Percentiles rank a stretch among this genome's conserved stretches.
These are phyloP conservation scores for Mycena venus DNA, from an alignment of 768 basidiomycete genomes.

Conservation along the genomic window DNA sequence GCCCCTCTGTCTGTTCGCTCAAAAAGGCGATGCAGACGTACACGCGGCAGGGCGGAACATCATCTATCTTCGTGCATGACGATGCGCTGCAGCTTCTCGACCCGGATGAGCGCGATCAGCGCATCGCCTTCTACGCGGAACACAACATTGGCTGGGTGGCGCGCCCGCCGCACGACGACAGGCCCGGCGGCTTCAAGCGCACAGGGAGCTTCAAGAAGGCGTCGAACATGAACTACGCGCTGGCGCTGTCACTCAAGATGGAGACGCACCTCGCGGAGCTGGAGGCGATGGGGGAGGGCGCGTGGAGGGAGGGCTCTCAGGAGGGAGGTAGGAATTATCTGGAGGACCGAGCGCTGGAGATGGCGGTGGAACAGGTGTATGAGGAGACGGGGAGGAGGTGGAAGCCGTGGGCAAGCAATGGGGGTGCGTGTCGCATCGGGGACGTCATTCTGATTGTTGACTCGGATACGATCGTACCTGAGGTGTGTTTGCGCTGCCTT, in stretches of 20 bases:
- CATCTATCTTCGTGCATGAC: constrained; percentile 83
- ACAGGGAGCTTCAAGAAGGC: constrained; percentile 96
- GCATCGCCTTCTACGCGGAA: constrained; percentile 77
- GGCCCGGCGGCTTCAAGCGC: constrained; percentile 70
- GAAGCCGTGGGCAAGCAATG: constrained; percentile 82
- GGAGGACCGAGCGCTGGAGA: constrained; percentile 78
- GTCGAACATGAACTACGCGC: constrained; percentile 90
- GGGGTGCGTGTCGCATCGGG: constrained; percentile 70
- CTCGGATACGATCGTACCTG: constrained; percentile 82
- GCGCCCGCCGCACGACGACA: constrained; percentile 71
- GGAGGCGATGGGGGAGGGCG: constrained; percentile 42
- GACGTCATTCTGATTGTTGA: constrained; percentile 86
- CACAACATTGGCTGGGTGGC: constrained; percentile 86
- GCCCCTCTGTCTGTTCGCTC: constrained; percentile 81
- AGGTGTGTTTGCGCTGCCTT: constrained; percentile 51
- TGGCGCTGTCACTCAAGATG: constrained; percentile 74
- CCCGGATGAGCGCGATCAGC: constrained; percentile 71
- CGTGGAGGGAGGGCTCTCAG: constrained; percentile 30
- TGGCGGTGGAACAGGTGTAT: constrained; percentile 81
- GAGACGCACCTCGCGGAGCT: constrained; percentile 63
- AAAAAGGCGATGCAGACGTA: constrained; percentile 91
- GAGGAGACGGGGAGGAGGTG: constrained; percentile 65
- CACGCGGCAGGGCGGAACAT: constrained; percentile 86
- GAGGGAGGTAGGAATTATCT: constrained; percentile 52
- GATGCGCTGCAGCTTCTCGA: constrained; percentile 81